Evolutionary conservation across 768 basidiomycete genomes (phyloP), one percentile per base, ranked within the genome.

Genomic region (Porphyrellus cyaneotinctus): DNA sequence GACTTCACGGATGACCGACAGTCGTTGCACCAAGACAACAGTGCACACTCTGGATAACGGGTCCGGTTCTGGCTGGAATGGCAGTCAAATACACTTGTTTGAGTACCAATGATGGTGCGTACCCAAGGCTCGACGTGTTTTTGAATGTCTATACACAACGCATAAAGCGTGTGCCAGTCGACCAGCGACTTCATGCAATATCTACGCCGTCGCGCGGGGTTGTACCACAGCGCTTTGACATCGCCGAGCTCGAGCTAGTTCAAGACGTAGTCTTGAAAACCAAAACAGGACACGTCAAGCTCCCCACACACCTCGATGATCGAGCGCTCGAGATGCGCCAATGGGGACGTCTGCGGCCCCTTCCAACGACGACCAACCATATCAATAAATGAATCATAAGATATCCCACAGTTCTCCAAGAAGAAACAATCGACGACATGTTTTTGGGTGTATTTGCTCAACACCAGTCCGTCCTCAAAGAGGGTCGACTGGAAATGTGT

Each of bases 371-470:
- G 60, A 17, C 64, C 56, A 22, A 81, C 58, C 22, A 66, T 68
- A n/a, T 70, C 64, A 36, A 71, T 61, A 33, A 85, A 71, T 14
- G 68, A 61, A 35, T 75, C 72, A 58, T 83, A 85, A 8, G 75
- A 67, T n/a, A 81, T 54, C 2, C 83, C 84, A 8, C 84, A 69
- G 0, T 77, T 81, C 61, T 89, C 88, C 44, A 62, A 63, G 63
- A 87, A 87, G 60, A 88, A 84, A 28, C 73, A 78, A 39, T 87
- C 80, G 1, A 83, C 70, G 44, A 87, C 58, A 78, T 86, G 84
- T 38, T 70, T 66, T 47, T 75, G 73, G 0, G 73, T 70, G 63
- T 78, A 76, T 59, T 72, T 72, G 60, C 77, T 75, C 22, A 88
- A 62, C 22, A 88, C 71, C 35, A 80, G 59, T 14, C 80, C 80